phyloP scores from a whole-genome alignment of 2,329 filamentous ascomycete genomes.

The Emmonsiellopsis sp. region DNA sequence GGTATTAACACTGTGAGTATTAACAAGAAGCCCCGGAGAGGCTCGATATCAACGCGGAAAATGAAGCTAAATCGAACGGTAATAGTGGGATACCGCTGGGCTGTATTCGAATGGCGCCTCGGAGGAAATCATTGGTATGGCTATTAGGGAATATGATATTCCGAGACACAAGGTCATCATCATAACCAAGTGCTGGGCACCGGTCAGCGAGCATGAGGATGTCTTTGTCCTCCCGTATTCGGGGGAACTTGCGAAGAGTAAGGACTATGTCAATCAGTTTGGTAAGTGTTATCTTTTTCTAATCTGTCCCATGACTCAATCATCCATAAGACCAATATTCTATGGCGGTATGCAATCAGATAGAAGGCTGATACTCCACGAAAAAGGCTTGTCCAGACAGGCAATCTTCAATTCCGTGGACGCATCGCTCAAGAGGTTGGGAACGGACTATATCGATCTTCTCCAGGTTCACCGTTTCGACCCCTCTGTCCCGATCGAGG shows the following conservation, averaged over 20 bases:
- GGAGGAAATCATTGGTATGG: slow-evolving; percentile 46
- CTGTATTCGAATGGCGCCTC: slow-evolving; percentile 48
- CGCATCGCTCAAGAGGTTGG: slow-evolving; percentile 13
- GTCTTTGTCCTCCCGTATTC: slow-evolving; percentile 26
- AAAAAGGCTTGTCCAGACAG: slow-evolving; percentile 46
- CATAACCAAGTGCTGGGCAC: slow-evolving; percentile 46
- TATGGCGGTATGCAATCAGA: too few relatives aligned
- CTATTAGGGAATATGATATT: slow-evolving; percentile 49
- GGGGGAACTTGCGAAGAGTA: slow-evolving; percentile 32
- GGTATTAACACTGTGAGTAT: slow-evolving; percentile 9
- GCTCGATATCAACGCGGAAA: too few relatives aligned
- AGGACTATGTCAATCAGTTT: slow-evolving; percentile 41
- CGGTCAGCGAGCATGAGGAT: slow-evolving; percentile 23
- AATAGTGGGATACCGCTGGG: slow-evolving; percentile 24
- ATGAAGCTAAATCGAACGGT: not conserved
- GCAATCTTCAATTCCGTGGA: slow-evolving; percentile 55
- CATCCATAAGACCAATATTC: not conserved
- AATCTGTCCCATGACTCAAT: not conserved
- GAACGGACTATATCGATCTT: slow-evolving; percentile 36
- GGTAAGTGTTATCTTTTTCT: slow-evolving; percentile 6
- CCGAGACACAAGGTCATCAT: slow-evolving; percentile 49
- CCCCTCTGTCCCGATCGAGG: slow-evolving; percentile 32
- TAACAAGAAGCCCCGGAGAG: too few relatives aligned
- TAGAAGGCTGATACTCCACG: too few relatives aligned
- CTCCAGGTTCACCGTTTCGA: slow-evolving; percentile 44